Evolutionary conservation across 805 yeast species (phyloP).

Genomic region (Sungouiella blattae): DNA sequence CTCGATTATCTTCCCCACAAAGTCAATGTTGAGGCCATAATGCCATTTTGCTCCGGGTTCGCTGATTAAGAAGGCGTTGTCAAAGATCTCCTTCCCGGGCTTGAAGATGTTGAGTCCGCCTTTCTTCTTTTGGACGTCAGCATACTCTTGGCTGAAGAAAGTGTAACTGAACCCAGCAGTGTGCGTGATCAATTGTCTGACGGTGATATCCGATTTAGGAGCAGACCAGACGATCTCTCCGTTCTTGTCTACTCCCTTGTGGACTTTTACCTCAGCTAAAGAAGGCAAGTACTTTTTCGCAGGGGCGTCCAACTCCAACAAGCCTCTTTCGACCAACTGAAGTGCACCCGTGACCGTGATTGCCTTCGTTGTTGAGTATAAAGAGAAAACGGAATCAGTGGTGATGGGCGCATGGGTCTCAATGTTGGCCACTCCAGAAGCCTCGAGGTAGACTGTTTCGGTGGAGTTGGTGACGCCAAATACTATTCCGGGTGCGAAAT

Average conservation of each 20-base stretch:
- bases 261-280: slow-evolving; percentile 20
- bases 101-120: not conserved
- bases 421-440: slow-evolving; percentile 2
- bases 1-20: slow-evolving; percentile 33
- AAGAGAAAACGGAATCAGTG: slow-evolving; percentile 22
- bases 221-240: slow-evolving; percentile 17
- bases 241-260: slow-evolving; percentile 15
- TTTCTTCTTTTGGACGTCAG: slow-evolving; percentile 10
- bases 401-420: slow-evolving; percentile 9
- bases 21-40: slow-evolving; percentile 34
- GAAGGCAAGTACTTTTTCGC: slow-evolving; percentile 28
- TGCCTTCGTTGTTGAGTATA: slow-evolving; percentile 30
- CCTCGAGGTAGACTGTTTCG: slow-evolving; percentile 22
- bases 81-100: not conserved
- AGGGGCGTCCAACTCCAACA: slow-evolving; percentile 26
- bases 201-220: slow-evolving; percentile 27
- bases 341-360: slow-evolving; percentile 25
- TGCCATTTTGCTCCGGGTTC: slow-evolving; percentile 37
- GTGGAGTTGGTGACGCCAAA: slow-evolving; percentile 26
- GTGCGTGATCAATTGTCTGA: slow-evolving; percentile 32
- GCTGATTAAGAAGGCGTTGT: slow-evolving; percentile 3
- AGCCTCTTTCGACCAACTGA: slow-evolving; percentile 31
- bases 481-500: slow-evolving; percentile 13
- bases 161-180: slow-evolving; percentile 38
- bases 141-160: slow-evolving; percentile 13